Evolutionary conservation across 2,329 filamentous ascomycete genomes (phyloP).

Genomic region (Trichoderma asperellum): DNA sequence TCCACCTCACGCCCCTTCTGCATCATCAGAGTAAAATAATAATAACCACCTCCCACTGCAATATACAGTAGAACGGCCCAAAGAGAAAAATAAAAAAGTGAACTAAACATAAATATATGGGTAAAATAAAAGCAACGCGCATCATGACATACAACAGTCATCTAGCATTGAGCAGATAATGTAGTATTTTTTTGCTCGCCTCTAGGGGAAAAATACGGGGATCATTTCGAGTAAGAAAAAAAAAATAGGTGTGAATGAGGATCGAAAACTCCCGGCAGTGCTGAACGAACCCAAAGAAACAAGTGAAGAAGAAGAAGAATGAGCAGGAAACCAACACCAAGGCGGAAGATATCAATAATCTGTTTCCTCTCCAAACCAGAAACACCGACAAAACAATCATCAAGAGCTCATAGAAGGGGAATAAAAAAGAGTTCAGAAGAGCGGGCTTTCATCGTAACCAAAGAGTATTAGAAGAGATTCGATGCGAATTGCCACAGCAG

Average conservation of each 20-base stretch:
- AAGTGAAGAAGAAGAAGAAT: slow-evolving; percentile 22
- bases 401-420: slow-evolving; percentile 17
- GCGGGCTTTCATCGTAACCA: slow-evolving; percentile 6
- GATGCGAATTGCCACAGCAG: background rate
- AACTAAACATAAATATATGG: background rate
- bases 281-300: slow-evolving; percentile 32
- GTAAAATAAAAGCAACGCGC: slow-evolving; percentile 10
- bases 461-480: slow-evolving; percentile 1
- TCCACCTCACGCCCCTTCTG: background rate
- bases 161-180: background rate
- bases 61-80: background rate
- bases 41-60: background rate
- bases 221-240: background rate
- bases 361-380: background rate
- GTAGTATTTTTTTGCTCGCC: slow-evolving; percentile 16
- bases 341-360: slow-evolving; percentile 11
- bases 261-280: slow-evolving; percentile 40
- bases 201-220: slow-evolving; percentile 2
- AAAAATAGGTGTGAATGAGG: slow-evolving; percentile 32
- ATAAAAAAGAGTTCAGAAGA: slow-evolving; percentile 26
- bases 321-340: slow-evolving; percentile 12
- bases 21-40: slow-evolving; percentile 4
- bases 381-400: slow-evolving; percentile 4
- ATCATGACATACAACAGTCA: slow-evolving; percentile 23
- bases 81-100: background rate